Base-by-base conservation (phyloP, 345 rosid genomes). In the Angophora floribunda region DNA sequence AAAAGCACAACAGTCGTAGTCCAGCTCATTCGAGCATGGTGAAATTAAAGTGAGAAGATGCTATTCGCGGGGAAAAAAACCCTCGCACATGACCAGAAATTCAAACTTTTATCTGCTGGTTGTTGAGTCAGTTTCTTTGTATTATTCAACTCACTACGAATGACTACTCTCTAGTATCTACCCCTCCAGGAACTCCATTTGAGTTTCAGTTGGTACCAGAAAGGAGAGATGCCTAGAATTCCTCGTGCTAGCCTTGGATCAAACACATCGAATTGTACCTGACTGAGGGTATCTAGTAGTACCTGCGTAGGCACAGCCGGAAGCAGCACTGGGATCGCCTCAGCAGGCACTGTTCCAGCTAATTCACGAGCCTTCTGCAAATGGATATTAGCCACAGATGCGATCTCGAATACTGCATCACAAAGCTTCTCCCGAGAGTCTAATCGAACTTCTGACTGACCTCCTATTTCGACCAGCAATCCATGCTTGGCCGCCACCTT, bases 301-400 rank as follows among this genome's bases (percentile, higher is more conserved):
- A 94, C 98, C 89, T 97, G 98, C 32, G 95, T 95, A 3, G 99
- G 98, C 86, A 96, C 92, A 7, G 97, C 95, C 17, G 95, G 97
- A 65, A 97, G 94, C 88, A 96, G 95, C 80, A 94, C 97, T 1
- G 97, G 94, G 75, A 90, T 93, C 85, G 98, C 97, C 79, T 96
- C 99, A 16, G 36, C n/a, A 0, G 98, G 98, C 85, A 97, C 92
- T 7, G 93, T 92, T 85, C 89, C 93, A 0, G 95, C 95, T 85
- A 97, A 92, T 75, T 93, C 96, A 63, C 97, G 99, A 63, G 98
- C 98, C 95, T 96, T 97, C 91, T 89, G 89, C 87, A 96, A 92
- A 91, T 97, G 99, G 26, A 88, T 92, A 90, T 97, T 96, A 75
- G 99, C 98, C 6, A 95, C 94, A 6, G 98, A 96, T 49, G 98